phyloP scores from a whole-genome alignment of 192 early-diverging fungal genomes.

The Rhizoclosmatium globosum region DNA sequence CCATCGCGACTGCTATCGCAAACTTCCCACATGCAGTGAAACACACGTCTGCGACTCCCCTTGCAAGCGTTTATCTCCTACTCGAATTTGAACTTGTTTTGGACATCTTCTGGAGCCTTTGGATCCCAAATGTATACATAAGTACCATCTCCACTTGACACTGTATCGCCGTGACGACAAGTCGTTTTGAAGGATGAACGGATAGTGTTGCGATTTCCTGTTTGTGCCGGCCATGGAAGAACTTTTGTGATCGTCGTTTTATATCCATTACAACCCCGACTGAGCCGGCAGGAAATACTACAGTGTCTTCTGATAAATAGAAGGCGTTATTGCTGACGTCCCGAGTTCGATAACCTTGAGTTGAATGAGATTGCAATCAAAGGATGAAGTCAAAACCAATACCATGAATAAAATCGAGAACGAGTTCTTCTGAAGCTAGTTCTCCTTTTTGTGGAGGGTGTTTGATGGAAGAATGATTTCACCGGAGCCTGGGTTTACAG shows the following conservation, averaged over 20 bases:
- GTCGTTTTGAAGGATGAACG: slow-evolving; percentile 32
- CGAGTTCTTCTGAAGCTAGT: slow-evolving; percentile 29
- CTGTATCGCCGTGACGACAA: slow-evolving; percentile 37
- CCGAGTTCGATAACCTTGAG: slow-evolving; percentile 33
- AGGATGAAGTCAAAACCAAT: neutral
- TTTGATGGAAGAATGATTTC: slow-evolving; percentile 36
- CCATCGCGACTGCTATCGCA: slow-evolving; percentile 33
- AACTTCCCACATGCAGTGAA: slow-evolving; percentile 40
- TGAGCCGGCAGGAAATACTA: slow-evolving; percentile 39
- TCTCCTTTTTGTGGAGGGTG: slow-evolving; percentile 9
- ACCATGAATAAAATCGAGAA: slow-evolving; percentile 38
- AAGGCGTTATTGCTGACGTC: slow-evolving; percentile 44
- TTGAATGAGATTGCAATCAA: neutral
- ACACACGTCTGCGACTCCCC: slow-evolving; percentile 27
- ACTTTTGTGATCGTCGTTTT: slow-evolving; percentile 21
- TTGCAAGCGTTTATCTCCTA: slow-evolving; percentile 33
- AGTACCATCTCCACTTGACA: slow-evolving; percentile 34
- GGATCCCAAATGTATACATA: slow-evolving; percentile 45
- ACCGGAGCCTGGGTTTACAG: slow-evolving; percentile 27
- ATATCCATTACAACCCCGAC: slow-evolving; percentile 42
- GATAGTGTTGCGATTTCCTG: slow-evolving; percentile 35
- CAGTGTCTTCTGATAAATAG: slow-evolving; percentile 26
- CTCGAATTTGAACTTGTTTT: slow-evolving; percentile 39
- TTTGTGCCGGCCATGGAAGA: slow-evolving; percentile 42
- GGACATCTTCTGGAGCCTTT: slow-evolving; percentile 34